Evolutionary conservation across 345 rosid species (phyloP).

Genomic region (Brassica incana): DNA sequence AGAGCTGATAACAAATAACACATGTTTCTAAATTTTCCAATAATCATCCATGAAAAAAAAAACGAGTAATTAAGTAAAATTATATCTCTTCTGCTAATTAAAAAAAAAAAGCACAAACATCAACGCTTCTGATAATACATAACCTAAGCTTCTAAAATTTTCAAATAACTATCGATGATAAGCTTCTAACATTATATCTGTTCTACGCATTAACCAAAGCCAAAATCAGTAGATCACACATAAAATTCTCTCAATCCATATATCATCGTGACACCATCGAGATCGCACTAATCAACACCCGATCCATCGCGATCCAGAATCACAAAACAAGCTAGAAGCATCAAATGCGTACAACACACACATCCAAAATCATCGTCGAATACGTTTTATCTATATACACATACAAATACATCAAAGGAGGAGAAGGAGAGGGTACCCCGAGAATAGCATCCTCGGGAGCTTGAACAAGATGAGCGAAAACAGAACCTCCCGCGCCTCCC

Average conservation of each 20-base stretch:
- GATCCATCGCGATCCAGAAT: slow-evolving; percentile 6
- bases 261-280: slow-evolving; percentile 1
- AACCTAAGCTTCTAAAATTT: too few species aligned
- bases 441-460: slow-evolving; percentile 94
- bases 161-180: too few species aligned
- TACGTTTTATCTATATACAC: background rate
- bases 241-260: background rate
- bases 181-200: background rate
- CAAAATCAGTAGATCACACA: background rate
- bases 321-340: background rate
- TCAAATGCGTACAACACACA: background rate
- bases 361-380: background rate
- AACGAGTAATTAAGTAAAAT: background rate
- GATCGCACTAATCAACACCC: background rate
- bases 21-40: background rate
- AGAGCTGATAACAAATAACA: background rate
- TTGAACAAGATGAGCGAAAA: slow-evolving; percentile 69
- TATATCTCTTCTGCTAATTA: background rate
- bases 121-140: too few species aligned
- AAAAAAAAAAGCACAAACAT: too few species aligned
- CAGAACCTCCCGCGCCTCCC: slow-evolving; percentile 51
- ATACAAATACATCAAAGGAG: background rate
- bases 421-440: slow-evolving; percentile 49
- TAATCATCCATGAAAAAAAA: background rate
- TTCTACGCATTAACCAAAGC: background rate